Evolutionary conservation across 2,329 filamentous ascomycete genomes (phyloP).

Genomic region (Cladorrhinum sp.): DNA sequence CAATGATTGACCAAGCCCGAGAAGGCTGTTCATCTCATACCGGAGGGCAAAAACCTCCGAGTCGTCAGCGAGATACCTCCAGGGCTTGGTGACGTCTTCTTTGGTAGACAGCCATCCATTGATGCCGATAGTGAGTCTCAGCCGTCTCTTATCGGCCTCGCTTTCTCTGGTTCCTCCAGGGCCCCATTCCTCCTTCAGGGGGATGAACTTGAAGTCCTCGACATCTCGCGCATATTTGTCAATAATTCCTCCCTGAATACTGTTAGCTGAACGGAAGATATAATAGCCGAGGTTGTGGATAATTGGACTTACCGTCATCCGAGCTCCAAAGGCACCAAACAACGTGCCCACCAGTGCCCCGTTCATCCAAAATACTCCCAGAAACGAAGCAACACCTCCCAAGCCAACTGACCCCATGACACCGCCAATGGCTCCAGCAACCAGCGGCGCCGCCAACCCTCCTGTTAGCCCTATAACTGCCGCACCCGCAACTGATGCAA

Average conservation of each 20-base stretch:
- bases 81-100: conserved; percentile 74
- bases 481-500: conserved; percentile 84
- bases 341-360: conserved; percentile 80
- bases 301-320: conserved; percentile 51
- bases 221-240: conserved; percentile 85
- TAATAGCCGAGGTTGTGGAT: background rate
- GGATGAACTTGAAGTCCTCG: conserved; percentile 76
- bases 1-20: conserved; percentile 73
- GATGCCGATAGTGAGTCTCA: conserved; percentile 80
- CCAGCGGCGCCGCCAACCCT: conserved; percentile 81
- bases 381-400: conserved; percentile 79
- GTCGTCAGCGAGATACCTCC: conserved; percentile 68
- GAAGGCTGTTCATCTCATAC: conserved; percentile 75
- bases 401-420: conserved; percentile 83
- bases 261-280: background rate
- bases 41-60: conserved; percentile 80
- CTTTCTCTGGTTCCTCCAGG: conserved; percentile 29
- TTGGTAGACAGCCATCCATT: conserved; percentile 80
- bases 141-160: conserved; percentile 43
- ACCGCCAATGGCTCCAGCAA: conserved; percentile 80
- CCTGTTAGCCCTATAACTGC: conserved; percentile 89
- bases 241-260: conserved; percentile 68
- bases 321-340: conserved; percentile 85
- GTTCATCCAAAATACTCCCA: conserved; percentile 83
- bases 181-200: conserved; percentile 54